Evolutionary conservation across 1,284 basidiomycete species (phyloP), one percentile per base, ranked within the genome.

Genomic region (Tremellales sp.): DNA sequence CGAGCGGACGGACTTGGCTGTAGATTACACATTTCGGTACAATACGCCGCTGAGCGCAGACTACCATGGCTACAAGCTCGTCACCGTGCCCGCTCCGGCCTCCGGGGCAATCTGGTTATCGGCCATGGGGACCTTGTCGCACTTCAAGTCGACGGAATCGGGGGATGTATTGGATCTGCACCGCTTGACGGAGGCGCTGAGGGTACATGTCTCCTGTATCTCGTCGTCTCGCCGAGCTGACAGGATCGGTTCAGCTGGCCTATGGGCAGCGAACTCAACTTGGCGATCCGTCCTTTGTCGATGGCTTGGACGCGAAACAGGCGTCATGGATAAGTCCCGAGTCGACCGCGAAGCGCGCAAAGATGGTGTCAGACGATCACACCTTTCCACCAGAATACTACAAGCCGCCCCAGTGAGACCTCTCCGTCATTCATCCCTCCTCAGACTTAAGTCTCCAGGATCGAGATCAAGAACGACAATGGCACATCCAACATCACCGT

Each of bases 401-500:
- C 47, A 63, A 60, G 25, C 51, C 57, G 4, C 27, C 53, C 28
- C 44, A 47, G 63, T 61, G 37, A 37, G 48, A 57, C 18, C 27
- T 44, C 12, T 9, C 31, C 9, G n/a, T 31, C 31, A 25, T 13
- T 12, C 5, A 21, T 7, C 16, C 3, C 29, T 21, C 18, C 14
- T 24, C 24, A 14, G 21, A 19, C 35, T 25, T 18, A 32, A 36
- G 32, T 22, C 5, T 33, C 10, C 37, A 64, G 64, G 12, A 51
- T 55, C 26, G 56, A 61, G 32, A 56, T 67, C 46, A 57, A 58
- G n/a, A 42, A 54, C 13, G 66, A 69, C 41, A 33, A 50, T 22
- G 70, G 70, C 10, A 71, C 70, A 8, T 65, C 62, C 7, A 64
- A 69, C 37, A 66, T 72, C 44, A 63, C 66, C 4, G 61, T 56